phyloP scores from a whole-genome alignment of 164 flowering plant genomes.

The Hamamelis virginiana region DNA sequence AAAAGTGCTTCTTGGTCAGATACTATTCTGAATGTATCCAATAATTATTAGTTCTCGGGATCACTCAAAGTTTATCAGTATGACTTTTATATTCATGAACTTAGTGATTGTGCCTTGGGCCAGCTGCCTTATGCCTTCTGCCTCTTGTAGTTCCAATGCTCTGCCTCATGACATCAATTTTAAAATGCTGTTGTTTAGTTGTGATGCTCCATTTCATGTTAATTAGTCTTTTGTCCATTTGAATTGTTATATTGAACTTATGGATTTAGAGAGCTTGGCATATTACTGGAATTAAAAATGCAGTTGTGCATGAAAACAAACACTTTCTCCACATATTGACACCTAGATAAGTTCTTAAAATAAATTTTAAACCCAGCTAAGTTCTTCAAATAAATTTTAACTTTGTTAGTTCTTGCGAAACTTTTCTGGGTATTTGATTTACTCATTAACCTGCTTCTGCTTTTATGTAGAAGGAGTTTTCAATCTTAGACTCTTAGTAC shows the following conservation, averaged over 20 bases:
- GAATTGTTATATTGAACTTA: not conserved
- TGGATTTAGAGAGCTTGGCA: not conserved
- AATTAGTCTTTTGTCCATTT: too few relatives aligned
- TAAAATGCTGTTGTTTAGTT: not conserved
- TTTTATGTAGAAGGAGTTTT: not conserved
- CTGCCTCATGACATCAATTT: not conserved
- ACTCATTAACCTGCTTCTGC: not conserved
- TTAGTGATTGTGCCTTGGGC: not conserved
- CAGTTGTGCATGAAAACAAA: not conserved
- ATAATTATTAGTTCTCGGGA: not conserved
- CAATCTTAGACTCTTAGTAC: too few relatives aligned
- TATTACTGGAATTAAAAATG: too few relatives aligned
- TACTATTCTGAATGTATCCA: not conserved
- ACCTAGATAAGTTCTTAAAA: not conserved
- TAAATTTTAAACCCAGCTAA: not conserved
- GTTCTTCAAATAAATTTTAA: not conserved
- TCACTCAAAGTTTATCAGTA: not conserved
- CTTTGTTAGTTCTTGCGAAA: not conserved
- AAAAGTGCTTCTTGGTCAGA: not conserved
- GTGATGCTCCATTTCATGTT: conserved; percentile 1
- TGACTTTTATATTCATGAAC: not conserved
- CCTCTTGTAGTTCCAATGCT: not conserved
- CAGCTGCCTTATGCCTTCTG: not conserved
- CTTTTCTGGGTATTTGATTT: not conserved
- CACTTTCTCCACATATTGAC: not conserved